A percentile compares a stretch with the other conserved stretches of the same genome.
Conservation (phyloP, 1,284 basidiomycete genomes). For the Trichosporon sp. region DNA sequence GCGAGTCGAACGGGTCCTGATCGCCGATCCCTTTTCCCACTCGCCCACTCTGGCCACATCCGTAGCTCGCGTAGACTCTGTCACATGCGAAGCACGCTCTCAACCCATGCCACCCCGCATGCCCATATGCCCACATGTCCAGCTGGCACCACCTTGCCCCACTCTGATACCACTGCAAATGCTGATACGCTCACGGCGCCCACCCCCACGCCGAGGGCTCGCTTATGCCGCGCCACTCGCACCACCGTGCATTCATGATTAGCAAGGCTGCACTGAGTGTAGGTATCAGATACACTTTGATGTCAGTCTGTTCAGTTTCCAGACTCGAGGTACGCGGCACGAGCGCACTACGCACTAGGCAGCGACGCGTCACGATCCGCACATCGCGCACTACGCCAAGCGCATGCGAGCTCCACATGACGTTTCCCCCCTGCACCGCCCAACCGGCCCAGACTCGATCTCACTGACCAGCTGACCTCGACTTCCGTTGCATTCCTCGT, state of each 20-base stretch:
- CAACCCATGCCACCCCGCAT: no score
- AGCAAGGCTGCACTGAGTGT: background rate
- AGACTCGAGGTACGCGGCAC: no score
- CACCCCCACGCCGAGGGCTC: no score
- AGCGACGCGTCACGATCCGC: background rate
- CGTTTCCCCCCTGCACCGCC: background rate
- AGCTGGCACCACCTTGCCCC: background rate
- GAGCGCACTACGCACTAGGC: background rate
- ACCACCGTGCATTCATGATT: no score
- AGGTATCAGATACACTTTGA: background rate
- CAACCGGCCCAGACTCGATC: background rate
- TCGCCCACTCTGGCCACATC: background rate
- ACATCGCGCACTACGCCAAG: background rate
- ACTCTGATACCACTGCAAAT: background rate
- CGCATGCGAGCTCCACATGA: background rate
- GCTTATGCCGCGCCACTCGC: no score
- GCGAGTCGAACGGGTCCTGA: background rate
- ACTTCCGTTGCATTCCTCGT: background rate
- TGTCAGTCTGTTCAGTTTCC: no score
- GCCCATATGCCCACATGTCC: no score
- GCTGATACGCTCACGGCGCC: no score
- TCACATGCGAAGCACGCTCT: background rate
- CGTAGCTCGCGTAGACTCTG: background rate
- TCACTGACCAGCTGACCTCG: background rate
- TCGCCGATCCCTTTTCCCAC: slow-evolving; percentile 1